A percentile compares a stretch with the other conserved stretches of the same genome.
Evolutionary conservation across 176 grass and related monocot species (phyloP).

Genomic region (Otatea glauca): DNA sequence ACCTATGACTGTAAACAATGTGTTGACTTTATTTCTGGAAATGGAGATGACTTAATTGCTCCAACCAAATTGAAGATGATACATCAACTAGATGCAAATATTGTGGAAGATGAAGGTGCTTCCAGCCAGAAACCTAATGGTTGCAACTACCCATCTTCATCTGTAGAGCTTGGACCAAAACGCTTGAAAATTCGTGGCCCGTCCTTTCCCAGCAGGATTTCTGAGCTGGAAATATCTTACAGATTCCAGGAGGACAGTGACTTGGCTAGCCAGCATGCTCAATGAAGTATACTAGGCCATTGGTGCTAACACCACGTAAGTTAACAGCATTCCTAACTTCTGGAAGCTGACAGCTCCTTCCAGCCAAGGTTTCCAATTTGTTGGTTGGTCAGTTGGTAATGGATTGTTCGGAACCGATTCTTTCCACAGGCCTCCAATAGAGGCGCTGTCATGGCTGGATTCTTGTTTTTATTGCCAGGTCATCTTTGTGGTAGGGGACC

Average conservation of each 20-base stretch:
- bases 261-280: constrained; percentile 32
- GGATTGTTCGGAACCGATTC: constrained; percentile 50
- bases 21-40: constrained; percentile 46
- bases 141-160: constrained; percentile 46
- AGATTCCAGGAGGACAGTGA: constrained; percentile 49
- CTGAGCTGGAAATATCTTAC: constrained; percentile 47
- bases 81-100: constrained; percentile 44
- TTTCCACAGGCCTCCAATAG: constrained; percentile 54
- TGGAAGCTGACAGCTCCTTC: constrained; percentile 42
- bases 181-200: constrained; percentile 70
- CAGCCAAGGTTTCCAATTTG: constrained; percentile 32
- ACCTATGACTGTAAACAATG: constrained; percentile 38
- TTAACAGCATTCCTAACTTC: constrained; percentile 62
- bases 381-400: constrained; percentile 29
- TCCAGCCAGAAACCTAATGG: constrained; percentile 44
- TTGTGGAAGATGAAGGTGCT: constrained; percentile 26
- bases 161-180: constrained; percentile 57
- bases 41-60: constrained; percentile 41
- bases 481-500: constrained; percentile 25
- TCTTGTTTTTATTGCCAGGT: constrained; percentile 42
- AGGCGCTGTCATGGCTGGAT: constrained; percentile 51
- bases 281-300: constrained; percentile 41
- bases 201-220: constrained; percentile 48
- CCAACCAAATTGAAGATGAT: constrained; percentile 49
- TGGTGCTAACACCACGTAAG: constrained; percentile 53